Evolutionary conservation across 2,329 filamentous ascomycete genomes (phyloP), one percentile per base, ranked within the genome.

Genomic region (Blastomyces emzantsi): DNA sequence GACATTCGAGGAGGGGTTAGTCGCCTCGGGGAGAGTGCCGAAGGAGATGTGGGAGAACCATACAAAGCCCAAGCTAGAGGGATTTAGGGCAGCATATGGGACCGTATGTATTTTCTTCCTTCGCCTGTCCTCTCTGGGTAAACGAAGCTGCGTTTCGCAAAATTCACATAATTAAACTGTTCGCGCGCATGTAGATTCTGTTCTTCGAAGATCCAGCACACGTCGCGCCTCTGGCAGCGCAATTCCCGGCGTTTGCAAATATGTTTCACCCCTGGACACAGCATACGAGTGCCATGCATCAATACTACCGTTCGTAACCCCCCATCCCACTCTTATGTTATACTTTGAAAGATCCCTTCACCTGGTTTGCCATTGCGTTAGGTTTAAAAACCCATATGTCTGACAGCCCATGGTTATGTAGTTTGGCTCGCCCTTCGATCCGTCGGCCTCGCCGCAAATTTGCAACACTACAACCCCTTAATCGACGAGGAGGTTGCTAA

Each of bases 391-490:
- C 6, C 17, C 45, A 17, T 30, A 28, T 52, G 7, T 52, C 22
- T 52, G 9, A 52, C 25, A 52, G 25, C 28, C 28, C 28, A 17
- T 19, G 25, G 15, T 15, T 25, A 30, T 43, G 22, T 59, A 77
- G 76, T 91, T 69, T 96, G 92, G 92, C 87, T 87, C 22, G 89
- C 87, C 3, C 85, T 96, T 64, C 89, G 92, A 79, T 82, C 87
- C 65, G 90, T 94, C 74, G 91, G 92, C 39, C 84, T 95, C 63
- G 91, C 91, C 68, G 89, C 88, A 74, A 96, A 92, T 82, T 83
- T 96, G 62, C 92, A 96, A 82, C 92, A 96, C 81, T 96, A 96
- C 82, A 94, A 91, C 83, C 91, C 91, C 25, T 77, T 96, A 64
- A 85, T 95, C 69, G 89, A 96, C 78, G 81, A 82, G 68, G 85